Percentiles rank a stretch among this genome's conserved stretches.
Conservation (phyloP, 2,329 filamentous ascomycete species). For the Ascocoryne sarcoides region DNA sequence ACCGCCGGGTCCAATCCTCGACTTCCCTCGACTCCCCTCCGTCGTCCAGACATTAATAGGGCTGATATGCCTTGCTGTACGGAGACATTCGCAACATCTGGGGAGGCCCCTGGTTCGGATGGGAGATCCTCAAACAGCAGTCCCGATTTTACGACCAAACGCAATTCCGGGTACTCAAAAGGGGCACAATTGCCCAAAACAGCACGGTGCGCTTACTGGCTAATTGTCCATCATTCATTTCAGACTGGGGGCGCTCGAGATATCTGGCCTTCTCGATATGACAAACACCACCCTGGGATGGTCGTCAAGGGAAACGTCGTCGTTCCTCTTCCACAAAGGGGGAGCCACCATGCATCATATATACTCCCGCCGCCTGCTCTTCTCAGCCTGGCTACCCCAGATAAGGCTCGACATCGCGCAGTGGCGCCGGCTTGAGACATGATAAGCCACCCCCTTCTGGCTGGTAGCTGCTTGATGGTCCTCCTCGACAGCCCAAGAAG, state of each 20-base stretch:
- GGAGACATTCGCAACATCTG: slow-evolving; percentile 17
- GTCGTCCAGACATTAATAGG: slow-evolving; percentile 16
- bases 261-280: background rate
- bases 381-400: slow-evolving; percentile 23
- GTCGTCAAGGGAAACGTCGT: slow-evolving; percentile 3
- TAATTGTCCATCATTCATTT: slow-evolving; percentile 14
- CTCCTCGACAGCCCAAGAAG: background rate
- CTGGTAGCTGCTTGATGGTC: no score
- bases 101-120: slow-evolving; percentile 18
- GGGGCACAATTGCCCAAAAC: background rate
- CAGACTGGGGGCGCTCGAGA: slow-evolving; percentile 16
- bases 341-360: slow-evolving; percentile 17
- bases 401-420: slow-evolving; percentile 19
- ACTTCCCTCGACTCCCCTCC: slow-evolving; percentile 1
- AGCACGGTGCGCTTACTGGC: background rate
- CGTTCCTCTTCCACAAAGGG: background rate
- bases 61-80: slow-evolving; percentile 25
- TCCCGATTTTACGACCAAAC: slow-evolving; percentile 24
- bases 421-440: slow-evolving; percentile 25
- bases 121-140: slow-evolving; percentile 27
- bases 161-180: slow-evolving; percentile 14
- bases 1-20: background rate
- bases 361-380: slow-evolving; percentile 16
- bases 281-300: background rate
- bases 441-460: slow-evolving; percentile 26